Base-by-base conservation (phyloP, 1,284 basidiomycete genomes). In the Cryptococcus sp. region DNA sequence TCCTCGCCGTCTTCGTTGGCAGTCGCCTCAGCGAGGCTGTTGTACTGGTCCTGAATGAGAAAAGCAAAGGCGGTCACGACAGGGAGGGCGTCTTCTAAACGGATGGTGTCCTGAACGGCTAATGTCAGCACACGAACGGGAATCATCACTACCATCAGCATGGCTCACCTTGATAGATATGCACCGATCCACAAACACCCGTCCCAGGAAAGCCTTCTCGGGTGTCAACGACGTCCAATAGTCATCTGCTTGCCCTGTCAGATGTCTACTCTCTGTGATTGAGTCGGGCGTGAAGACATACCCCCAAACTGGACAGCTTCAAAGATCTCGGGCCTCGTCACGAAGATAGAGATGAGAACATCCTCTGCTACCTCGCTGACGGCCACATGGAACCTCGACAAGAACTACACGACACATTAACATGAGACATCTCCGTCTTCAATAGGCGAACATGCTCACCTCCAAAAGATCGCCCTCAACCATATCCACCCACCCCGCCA, bases 41-140 rank as follows among this genome's bases (percentile, higher is more conserved):
- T 90, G 77, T 90, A 93, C 2, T 85, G 82, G 50, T 84, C 81
- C 74, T 96, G 89, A 39, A 96, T 86, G 50, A 84, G 82, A 79
- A 89, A 95, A 0, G 92, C 93, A 49, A 97, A 84, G 0, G 87
- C 85, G 0, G 91, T 97, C 20, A 96, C 89, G 39, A 93, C 89
- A 0, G 95, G 95, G 11, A 98, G 80, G 11, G 84, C 82, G 3
- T 82, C 77, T 66, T 96, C 92, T 1, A 95, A 78, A 18, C 84
- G 82, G 1, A 80, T 77, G 48, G 88, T 86, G 50, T 88, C 83
- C 64, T 79, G 63, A n/a, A 1, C 18, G 44, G 23, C 21, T 35
- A 33, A 7, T 28, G 35, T 61, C 35, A 66, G 53, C 12, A 33
- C 16, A 24, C 12, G 20, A 11, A 43, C n/a, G 28, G 5, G 12